phyloP scores from a whole-genome alignment of 2,329 filamentous ascomycete species.

The Colletotrichum shisoi region DNA sequence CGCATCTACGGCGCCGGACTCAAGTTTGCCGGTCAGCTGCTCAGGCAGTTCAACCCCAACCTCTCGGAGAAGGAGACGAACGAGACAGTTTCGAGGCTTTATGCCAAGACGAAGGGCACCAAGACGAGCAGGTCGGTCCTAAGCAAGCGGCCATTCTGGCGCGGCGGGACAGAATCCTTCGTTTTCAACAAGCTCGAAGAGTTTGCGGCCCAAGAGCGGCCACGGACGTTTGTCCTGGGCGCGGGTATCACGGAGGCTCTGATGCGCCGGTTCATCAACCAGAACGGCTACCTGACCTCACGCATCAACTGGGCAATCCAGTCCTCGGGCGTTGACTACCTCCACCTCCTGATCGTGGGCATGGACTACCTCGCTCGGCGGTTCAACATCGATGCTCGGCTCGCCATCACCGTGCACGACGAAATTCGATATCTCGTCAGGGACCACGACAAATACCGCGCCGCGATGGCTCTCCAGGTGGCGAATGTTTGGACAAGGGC shows the following conservation, averaged over 20 bases:
- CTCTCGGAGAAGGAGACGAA: constrained; percentile 81
- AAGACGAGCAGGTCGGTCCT: constrained; percentile 80
- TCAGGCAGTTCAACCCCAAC: constrained; percentile 90
- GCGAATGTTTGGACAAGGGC: constrained; percentile 96
- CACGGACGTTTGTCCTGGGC: constrained; percentile 88
- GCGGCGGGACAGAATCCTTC: constrained; percentile 94
- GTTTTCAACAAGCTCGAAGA: constrained; percentile 99
- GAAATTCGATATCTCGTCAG: constrained; percentile 94
- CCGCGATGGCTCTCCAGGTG: constrained; percentile 91
- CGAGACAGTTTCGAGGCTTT: constrained; percentile 79
- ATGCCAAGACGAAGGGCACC: constrained; percentile 87
- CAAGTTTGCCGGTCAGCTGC: constrained; percentile 87
- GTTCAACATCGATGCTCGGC: constrained; percentile 83
- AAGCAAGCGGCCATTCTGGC: constrained; percentile 83
- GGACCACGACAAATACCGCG: constrained; percentile 83
- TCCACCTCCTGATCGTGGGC: constrained; percentile 88
- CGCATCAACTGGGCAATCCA: constrained; percentile 99
- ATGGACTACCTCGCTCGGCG: constrained; percentile 93
- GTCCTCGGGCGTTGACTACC: constrained; percentile 94
- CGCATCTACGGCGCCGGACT: constrained; percentile 98
- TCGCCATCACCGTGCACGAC: constrained; percentile 95
- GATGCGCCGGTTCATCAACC: constrained; percentile 85
- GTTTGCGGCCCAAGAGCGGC: constrained; percentile 92
- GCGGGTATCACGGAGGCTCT: constrained; percentile 96
- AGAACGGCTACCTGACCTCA: constrained; percentile 91